phyloP scores from a whole-genome alignment of 441 rosid genomes.

The Pelargonium myrrhifolium region DNA sequence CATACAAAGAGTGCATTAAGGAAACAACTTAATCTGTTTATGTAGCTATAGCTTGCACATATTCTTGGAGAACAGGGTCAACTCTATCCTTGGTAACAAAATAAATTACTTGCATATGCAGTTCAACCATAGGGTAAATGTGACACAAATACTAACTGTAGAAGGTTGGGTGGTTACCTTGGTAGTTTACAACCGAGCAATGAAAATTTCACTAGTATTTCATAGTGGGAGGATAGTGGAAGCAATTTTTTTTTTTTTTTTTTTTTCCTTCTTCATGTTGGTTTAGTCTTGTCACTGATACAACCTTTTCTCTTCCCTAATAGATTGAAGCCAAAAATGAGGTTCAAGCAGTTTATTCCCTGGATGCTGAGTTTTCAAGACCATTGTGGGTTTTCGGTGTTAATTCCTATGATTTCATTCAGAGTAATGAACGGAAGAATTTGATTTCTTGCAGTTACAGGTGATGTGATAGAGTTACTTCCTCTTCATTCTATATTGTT shows the following conservation, averaged over 20 bases:
- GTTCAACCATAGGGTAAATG: too few species aligned
- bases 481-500: slow-evolving; percentile 8
- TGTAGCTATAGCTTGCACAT: too few species aligned
- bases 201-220: too few species aligned
- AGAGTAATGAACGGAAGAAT: slow-evolving; percentile 43
- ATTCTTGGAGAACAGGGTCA: too few species aligned
- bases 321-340: slow-evolving; percentile 61
- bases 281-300: background rate
- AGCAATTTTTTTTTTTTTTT: background rate
- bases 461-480: slow-evolving; percentile 28
- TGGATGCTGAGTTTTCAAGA: slow-evolving; percentile 74
- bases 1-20: too few species aligned
- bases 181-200: too few species aligned
- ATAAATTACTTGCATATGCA: too few species aligned
- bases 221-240: background rate
- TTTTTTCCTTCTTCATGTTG: too few species aligned
- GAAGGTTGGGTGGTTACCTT: too few species aligned
- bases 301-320: slow-evolving; percentile 14
- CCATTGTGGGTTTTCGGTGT: slow-evolving; percentile 78
- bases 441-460: slow-evolving; percentile 76
- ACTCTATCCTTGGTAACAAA: too few species aligned
- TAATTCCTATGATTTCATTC: slow-evolving; percentile 65
- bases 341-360: slow-evolving; percentile 47
- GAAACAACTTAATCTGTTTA: too few species aligned
- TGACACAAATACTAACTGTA: too few species aligned